phyloP scores from a whole-genome alignment of 208 protist species.

The Leishmania braziliensis region DNA sequence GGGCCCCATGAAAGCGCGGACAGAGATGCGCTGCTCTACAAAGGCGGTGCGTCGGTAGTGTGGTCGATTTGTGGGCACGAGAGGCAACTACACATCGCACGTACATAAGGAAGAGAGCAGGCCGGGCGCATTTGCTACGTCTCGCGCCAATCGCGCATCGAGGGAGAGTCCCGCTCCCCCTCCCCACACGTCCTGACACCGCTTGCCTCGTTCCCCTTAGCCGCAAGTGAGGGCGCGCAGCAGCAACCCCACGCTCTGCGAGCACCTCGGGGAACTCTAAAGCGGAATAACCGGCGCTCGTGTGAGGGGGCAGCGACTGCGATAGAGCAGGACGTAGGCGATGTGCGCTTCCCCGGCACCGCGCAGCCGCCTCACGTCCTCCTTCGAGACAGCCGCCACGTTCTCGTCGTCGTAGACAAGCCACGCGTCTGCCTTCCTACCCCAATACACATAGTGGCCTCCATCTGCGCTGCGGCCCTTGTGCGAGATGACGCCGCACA shows the following conservation, averaged over 20 bases:
- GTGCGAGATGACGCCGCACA: slow-evolving; percentile 91
- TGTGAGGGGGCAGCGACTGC: slow-evolving; percentile 62
- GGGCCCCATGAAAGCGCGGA: background rate
- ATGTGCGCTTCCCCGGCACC: slow-evolving; percentile 83
- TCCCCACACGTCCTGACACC: background rate
- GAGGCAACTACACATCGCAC: background rate
- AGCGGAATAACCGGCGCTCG: slow-evolving; percentile 47
- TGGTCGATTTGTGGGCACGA: background rate
- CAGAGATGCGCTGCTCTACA: background rate
- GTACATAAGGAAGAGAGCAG: background rate
- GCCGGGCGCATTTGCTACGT: background rate
- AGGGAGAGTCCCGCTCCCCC: background rate
- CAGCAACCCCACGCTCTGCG: background rate
- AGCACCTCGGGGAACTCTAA: slow-evolving; percentile 13
- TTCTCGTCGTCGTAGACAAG: slow-evolving; percentile 79
- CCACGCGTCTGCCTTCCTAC: slow-evolving; percentile 70
- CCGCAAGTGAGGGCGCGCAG: background rate
- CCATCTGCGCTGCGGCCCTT: slow-evolving; percentile 88
- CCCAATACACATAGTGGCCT: slow-evolving; percentile 94
- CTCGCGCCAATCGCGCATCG: background rate
- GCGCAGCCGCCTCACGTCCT: slow-evolving; percentile 75
- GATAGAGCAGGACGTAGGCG: slow-evolving; percentile 86
- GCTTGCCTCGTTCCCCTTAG: background rate
- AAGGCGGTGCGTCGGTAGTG: background rate
- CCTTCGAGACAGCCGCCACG: slow-evolving; percentile 68